Conservation (phyloP, 2,329 filamentous ascomycete genomes). For the Helminthosporium solani region DNA sequence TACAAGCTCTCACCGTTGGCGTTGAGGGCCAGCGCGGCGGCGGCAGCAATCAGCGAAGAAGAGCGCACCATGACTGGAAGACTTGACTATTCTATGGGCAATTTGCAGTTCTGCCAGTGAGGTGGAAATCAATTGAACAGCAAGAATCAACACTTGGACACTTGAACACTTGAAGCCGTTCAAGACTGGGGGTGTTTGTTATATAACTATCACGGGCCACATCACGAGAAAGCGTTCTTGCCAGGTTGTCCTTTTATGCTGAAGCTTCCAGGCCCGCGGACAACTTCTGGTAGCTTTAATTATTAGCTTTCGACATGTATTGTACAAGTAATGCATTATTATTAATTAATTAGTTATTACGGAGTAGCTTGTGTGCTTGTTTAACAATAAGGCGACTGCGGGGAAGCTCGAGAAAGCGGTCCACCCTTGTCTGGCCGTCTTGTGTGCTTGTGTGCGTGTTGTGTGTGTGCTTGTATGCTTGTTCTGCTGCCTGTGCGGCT, state of each 20-base stretch:
- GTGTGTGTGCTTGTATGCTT: too few relatives aligned
- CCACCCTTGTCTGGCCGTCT: too few relatives aligned
- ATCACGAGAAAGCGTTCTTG: slow-evolving; percentile 14
- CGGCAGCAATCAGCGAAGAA: slow-evolving; percentile 50
- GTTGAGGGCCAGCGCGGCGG: slow-evolving; percentile 65
- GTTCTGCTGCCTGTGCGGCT: too few relatives aligned
- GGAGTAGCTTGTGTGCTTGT: too few relatives aligned
- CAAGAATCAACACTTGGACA: slow-evolving; percentile 1
- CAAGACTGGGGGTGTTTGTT: slow-evolving; percentile 10
- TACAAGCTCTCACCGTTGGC: slow-evolving; percentile 73
- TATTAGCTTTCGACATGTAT: too few relatives aligned
- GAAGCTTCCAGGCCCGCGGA: background rate
- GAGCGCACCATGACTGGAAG: slow-evolving; percentile 37
- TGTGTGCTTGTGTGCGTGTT: too few relatives aligned
- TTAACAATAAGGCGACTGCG: background rate
- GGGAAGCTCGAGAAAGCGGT: too few relatives aligned
- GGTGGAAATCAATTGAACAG: background rate
- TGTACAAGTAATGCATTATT: too few relatives aligned
- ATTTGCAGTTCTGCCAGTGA: background rate
- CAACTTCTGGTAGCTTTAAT: slow-evolving; percentile 6
- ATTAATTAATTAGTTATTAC: too few relatives aligned
- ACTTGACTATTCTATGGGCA: too few relatives aligned
- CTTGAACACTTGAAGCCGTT: slow-evolving; percentile 9
- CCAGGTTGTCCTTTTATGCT: slow-evolving; percentile 25
- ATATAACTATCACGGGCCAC: slow-evolving; percentile 19